Percentiles rank a stretch among this genome's conserved stretches.
phyloP scores from a whole-genome alignment of 1,284 basidiomycete genomes.

The Cerioporus squamosus region DNA sequence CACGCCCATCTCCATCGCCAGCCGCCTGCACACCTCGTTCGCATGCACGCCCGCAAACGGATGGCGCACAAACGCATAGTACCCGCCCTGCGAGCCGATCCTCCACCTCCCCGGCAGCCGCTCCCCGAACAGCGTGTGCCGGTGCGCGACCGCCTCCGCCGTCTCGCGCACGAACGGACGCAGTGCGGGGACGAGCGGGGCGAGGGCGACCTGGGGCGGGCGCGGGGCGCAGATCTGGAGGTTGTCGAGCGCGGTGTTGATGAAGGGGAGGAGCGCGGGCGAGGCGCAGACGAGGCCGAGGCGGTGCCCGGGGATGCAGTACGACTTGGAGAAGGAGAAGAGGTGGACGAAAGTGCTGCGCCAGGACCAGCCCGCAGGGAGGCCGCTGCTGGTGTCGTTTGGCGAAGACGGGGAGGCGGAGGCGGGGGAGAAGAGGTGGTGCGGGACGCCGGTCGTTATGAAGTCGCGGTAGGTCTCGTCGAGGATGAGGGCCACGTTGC shows the following conservation, averaged over 20 bases:
- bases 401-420: not conserved
- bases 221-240: conserved; percentile 82
- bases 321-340: conserved; percentile 85
- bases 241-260: conserved; percentile 68
- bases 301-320: conserved; percentile 85
- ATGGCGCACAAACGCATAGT: conserved; percentile 78
- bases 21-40: conserved; percentile 58
- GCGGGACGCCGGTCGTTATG: conserved; percentile 57
- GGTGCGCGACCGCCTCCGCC: conserved; percentile 53
- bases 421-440: conserved; percentile 49
- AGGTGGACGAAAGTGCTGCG: conserved; percentile 70
- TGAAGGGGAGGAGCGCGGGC: conserved; percentile 54
- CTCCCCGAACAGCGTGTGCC: conserved; percentile 65
- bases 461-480: conserved; percentile 93
- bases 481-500: conserved; percentile 76
- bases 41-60: conserved; percentile 60
- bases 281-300: conserved; percentile 80
- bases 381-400: too few relatives aligned
- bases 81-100: conserved; percentile 72
- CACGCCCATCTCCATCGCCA: conserved; percentile 70
- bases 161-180: conserved; percentile 57
- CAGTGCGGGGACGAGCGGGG: conserved; percentile 54
- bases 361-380: conserved; percentile 51
- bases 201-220: conserved; percentile 71
- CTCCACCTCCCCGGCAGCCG: conserved; percentile 55